Percentiles rank a stretch among this genome's conserved stretches.
Evolutionary conservation across 352 stramenopile genomes (phyloP).

Genomic region (Phytopythium aichiense): DNA sequence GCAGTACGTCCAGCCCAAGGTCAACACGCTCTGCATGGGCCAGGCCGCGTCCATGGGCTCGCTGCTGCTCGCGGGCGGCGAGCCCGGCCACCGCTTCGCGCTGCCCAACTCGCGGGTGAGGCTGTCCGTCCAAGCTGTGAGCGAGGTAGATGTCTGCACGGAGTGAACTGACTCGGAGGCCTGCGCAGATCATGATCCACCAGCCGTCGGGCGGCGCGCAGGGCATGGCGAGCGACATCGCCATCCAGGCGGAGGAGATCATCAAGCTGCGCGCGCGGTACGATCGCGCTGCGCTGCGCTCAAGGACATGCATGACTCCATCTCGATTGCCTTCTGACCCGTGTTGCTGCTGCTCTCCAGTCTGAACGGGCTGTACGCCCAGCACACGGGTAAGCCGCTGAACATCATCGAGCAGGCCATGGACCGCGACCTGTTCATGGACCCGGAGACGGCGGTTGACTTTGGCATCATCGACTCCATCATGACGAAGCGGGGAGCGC

Average conservation of each 20-base stretch:
- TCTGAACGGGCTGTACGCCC: conserved; percentile 69
- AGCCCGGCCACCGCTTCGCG: conserved; percentile 86
- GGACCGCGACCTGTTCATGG: conserved; percentile 87
- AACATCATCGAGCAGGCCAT: conserved; percentile 81
- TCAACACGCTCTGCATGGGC: conserved; percentile 98
- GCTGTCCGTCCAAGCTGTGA: background rate
- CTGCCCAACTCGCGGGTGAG: conserved; percentile 92
- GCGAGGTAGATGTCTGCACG: too few relatives aligned
- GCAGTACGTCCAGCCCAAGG: conserved; percentile 96
- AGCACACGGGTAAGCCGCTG: conserved; percentile 73
- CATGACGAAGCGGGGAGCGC: conserved; percentile 50
- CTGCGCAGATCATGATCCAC: conserved; percentile 95
- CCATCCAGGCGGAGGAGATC: conserved; percentile 98
- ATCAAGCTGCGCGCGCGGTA: conserved; percentile 88
- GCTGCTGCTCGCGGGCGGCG: conserved; percentile 93
- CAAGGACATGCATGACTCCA: background rate
- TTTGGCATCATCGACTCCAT: conserved; percentile 86
- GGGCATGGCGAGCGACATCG: conserved; percentile 97
- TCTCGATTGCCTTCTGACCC: too few relatives aligned
- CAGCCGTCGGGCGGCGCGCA: conserved; percentile 95
- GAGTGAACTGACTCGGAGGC: background rate
- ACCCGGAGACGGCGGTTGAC: conserved; percentile 60
- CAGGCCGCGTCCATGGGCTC: conserved; percentile 96
- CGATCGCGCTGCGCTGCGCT: background rate
- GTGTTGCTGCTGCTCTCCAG: conserved; percentile 18